Conservation (phyloP, 208 protist genomes). For the Crithidia mellificae region DNA sequence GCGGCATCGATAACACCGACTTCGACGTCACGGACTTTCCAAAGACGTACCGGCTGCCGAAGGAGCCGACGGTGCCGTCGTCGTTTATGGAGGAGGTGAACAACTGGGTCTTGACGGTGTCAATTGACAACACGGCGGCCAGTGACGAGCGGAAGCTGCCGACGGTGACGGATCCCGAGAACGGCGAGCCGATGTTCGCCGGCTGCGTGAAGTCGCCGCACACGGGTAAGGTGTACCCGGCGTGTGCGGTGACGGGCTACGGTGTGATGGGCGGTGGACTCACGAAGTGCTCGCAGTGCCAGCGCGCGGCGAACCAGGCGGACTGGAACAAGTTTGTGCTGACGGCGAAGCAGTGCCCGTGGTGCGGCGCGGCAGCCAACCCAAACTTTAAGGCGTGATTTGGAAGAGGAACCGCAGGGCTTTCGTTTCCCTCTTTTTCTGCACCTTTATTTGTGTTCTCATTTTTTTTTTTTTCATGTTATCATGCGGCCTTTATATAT, state of each 20-base stretch:
- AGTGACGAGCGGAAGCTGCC: slow-evolving; percentile 54
- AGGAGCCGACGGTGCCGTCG: slow-evolving; percentile 46
- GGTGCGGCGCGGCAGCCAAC: slow-evolving; percentile 69
- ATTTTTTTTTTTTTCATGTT: too few species aligned
- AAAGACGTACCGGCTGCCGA: slow-evolving; percentile 78
- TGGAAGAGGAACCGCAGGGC: too few species aligned
- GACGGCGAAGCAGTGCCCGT: slow-evolving; percentile 84
- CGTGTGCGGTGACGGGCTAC: slow-evolving; percentile 92
- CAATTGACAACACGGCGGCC: slow-evolving; percentile 74
- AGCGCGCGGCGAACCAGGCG: slow-evolving; percentile 82
- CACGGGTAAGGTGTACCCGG: slow-evolving; percentile 68
- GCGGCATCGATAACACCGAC: slow-evolving; percentile 88
- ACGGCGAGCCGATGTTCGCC: slow-evolving; percentile 78
- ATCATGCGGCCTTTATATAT: too few species aligned
- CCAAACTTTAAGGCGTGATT: slow-evolving; percentile 67
- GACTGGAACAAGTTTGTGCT: slow-evolving; percentile 92
- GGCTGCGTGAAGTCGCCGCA: slow-evolving; percentile 73
- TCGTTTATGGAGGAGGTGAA: slow-evolving; percentile 82
- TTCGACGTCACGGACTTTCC: slow-evolving; percentile 91
- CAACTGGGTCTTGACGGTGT: slow-evolving; percentile 92
- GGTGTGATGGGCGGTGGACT: slow-evolving; percentile 75
- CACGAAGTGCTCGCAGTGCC: slow-evolving; percentile 69
- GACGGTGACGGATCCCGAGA: slow-evolving; percentile 66
- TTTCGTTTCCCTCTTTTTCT: too few species aligned
- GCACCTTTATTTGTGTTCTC: too few species aligned